A percentile compares a stretch with the other conserved stretches of the same genome.
Conservation (phyloP, 2,329 filamentous ascomycete species). For the Fusarium neocosmosporiellum region DNA sequence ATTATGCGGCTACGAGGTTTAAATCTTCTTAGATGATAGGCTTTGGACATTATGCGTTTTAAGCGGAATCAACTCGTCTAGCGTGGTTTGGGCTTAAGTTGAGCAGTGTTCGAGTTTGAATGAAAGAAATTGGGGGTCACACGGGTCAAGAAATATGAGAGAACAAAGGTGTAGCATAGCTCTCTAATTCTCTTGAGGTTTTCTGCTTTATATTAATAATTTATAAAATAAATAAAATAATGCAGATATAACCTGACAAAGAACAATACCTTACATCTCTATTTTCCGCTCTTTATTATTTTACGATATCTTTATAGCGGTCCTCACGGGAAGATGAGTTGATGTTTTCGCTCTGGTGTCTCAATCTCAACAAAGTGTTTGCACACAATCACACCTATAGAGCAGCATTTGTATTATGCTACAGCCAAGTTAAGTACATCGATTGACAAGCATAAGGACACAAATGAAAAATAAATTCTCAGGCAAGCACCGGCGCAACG, state of each 20-base stretch:
- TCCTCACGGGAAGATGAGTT: background rate
- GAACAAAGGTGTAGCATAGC: background rate
- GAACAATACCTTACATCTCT: background rate
- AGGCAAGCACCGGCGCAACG: background rate
- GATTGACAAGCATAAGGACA: background rate
- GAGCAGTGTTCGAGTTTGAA: background rate
- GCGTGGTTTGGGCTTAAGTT: background rate
- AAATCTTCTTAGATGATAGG: background rate
- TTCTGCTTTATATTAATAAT: background rate
- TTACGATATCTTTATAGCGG: background rate
- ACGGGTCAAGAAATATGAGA: background rate
- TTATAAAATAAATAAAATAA: background rate
- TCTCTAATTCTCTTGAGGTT: background rate
- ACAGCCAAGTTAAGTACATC: accelerated
- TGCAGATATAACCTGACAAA: background rate
- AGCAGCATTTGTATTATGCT: background rate
- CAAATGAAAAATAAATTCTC: background rate
- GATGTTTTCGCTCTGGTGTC: background rate
- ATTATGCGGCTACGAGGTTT: conserved; percentile 1
- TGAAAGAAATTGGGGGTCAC: background rate
- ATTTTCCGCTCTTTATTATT: background rate
- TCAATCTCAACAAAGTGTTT: background rate
- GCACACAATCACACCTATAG: background rate
- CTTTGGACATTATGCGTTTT: background rate
- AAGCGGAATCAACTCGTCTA: background rate